Evolutionary conservation across 495 filamentous ascomycete genomes (phyloP), one percentile per base, ranked within the genome.

Genomic region (Penicillium manginii): DNA sequence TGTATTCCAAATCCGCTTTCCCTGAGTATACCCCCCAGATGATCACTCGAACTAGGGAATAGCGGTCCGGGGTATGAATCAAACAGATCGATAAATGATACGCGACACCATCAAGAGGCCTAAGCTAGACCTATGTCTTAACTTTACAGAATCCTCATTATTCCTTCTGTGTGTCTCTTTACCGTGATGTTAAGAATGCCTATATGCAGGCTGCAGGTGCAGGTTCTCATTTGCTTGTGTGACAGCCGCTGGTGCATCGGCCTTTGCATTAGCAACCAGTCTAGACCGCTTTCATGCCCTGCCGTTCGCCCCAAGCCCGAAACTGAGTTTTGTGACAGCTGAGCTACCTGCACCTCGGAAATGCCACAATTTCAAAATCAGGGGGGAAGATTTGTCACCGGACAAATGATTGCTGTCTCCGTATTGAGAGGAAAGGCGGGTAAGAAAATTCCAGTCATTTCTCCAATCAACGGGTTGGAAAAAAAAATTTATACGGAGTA

Each of bases 251-350:
- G 1, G 37, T 61, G 58, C 53, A 61, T 31, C 47, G 52, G 33
- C 46, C 18, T 50, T 35, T 60, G 37, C 46, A 60, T 50, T 33
- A 21, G 37, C 49, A 50, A 47, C 21, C 45, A 50, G 49, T 57
- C 62, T 57, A 55, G 62, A 52, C 59, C 57, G 29, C 42, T 39
- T 61, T 22, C 21, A 40, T 43, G 15, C 17, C 40, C 17, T 14
- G 11, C 8, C 5, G 18, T 47, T 47, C 19, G 18, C 45, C 18
- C 21, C 23, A 37, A 19, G 31, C 31, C 11, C 21, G 32, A 48
- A 59, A 59, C 39, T 56, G 37, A 59, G 57, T 63, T 66, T 58
- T 15, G 39, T 61, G 52, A 62, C 57, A 65, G 51, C 50, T 54
- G 59, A 56, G 49, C 40, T 60, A 52, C 59, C 43, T 58, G 54